A percentile compares a stretch with the other conserved stretches of the same genome.
Evolutionary conservation across 73 alveolate genomes (phyloP).

Genomic region (Loxodes magnus): DNA sequence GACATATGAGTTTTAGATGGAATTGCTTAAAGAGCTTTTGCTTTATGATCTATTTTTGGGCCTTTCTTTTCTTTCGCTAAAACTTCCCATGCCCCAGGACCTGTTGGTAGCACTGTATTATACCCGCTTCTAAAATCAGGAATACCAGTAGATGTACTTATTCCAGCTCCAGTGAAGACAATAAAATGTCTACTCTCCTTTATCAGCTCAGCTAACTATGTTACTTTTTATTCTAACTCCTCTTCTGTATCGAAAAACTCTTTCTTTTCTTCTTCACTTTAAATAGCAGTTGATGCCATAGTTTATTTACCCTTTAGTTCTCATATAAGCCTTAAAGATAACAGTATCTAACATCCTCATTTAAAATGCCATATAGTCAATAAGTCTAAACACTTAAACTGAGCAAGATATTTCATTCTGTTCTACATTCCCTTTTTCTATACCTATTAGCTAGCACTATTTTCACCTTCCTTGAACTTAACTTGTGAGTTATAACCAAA

Average conservation of each 20-base stretch:
- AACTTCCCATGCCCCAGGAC: slow-evolving; percentile 80
- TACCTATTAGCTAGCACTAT: no score
- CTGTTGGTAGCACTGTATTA: slow-evolving; percentile 62
- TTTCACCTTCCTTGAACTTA: no score
- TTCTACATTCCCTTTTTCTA: no score
- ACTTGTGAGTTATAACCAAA: no score
- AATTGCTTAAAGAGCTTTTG: slow-evolving; percentile 39
- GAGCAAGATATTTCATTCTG: no score
- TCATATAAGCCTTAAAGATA: no score
- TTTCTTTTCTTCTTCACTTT: slow-evolving; percentile 60
- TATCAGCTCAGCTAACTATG: slow-evolving; percentile 45
- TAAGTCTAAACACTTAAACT: no score
- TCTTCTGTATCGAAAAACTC: slow-evolving; percentile 66
- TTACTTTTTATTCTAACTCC: slow-evolving; percentile 48
- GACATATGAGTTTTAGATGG: slow-evolving; percentile 72
- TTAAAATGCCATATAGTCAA: no score
- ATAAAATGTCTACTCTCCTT: slow-evolving; percentile 49
- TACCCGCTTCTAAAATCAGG: slow-evolving; percentile 87
- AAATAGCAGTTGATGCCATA: slow-evolving; percentile 34
- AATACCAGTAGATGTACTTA: slow-evolving; percentile 86
- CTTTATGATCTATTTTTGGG: slow-evolving; percentile 8
- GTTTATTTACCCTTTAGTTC: no score
- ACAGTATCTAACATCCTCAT: no score
- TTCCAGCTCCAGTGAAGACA: slow-evolving; percentile 94
- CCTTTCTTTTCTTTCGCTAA: slow-evolving; percentile 35